phyloP scores from a whole-genome alignment of 768 basidiomycete species.

The Boletus tylopilopsis region DNA sequence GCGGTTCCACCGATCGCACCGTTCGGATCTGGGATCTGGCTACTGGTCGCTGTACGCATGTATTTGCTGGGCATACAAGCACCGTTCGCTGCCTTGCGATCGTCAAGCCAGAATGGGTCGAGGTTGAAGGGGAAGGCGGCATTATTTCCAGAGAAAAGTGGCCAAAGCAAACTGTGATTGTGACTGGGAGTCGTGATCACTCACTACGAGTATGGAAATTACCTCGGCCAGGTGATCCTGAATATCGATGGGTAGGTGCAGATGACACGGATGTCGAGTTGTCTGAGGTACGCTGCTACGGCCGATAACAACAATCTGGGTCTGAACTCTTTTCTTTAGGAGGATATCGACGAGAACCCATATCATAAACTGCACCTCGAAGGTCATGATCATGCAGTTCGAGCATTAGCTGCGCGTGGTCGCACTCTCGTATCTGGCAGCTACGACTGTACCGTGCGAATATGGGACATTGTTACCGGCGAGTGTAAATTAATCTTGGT shows the following conservation, averaged over 20 bases:
- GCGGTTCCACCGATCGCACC: slow-evolving; percentile 90
- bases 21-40: slow-evolving; percentile 88
- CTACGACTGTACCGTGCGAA: slow-evolving; percentile 91
- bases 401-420: slow-evolving; percentile 88
- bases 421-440: slow-evolving; percentile 91
- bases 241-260: slow-evolving; percentile 63
- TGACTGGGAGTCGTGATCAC: slow-evolving; percentile 69
- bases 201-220: slow-evolving; percentile 65
- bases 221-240: slow-evolving; percentile 67
- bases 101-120: slow-evolving; percentile 87
- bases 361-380: slow-evolving; percentile 82
- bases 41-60: slow-evolving; percentile 80
- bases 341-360: slow-evolving; percentile 78
- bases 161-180: slow-evolving; percentile 68
- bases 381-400: slow-evolving; percentile 90
- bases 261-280: slow-evolving; percentile 62
- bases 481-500: slow-evolving; percentile 74
- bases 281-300: slow-evolving; percentile 36
- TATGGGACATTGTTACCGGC: slow-evolving; percentile 91
- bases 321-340: slow-evolving; percentile 32
- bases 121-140: slow-evolving; percentile 63
- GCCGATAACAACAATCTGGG: background rate
- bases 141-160: slow-evolving; percentile 64
- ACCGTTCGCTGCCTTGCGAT: slow-evolving; percentile 96
- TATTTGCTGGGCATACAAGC: slow-evolving; percentile 94